Conservation (phyloP, 2,329 filamentous ascomycete genomes). For the Trichoderma harzianum region DNA sequence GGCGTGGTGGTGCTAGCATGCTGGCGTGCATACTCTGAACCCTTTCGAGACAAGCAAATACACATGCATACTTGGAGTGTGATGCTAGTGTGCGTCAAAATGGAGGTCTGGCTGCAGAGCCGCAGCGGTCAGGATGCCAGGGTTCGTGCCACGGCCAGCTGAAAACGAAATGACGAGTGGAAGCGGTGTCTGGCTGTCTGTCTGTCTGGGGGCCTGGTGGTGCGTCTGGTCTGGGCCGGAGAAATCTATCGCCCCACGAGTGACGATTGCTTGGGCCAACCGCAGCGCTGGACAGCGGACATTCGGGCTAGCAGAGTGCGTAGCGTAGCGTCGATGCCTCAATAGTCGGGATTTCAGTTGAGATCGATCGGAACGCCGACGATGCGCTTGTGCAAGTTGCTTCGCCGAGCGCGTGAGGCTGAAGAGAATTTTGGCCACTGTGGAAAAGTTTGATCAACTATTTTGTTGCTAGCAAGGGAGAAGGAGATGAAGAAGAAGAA, state of each 20-base stretch:
- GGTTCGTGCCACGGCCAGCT: slow-evolving; percentile 11
- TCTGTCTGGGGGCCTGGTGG: not conserved
- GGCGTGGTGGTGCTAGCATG: not conserved
- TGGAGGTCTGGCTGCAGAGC: not conserved
- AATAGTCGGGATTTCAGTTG: slow-evolving; percentile 1
- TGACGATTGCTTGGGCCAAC: not conserved
- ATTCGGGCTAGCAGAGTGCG: not conserved
- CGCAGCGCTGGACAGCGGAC: not conserved
- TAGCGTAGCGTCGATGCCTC: slow-evolving; percentile 6
- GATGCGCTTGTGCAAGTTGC: slow-evolving; percentile 13
- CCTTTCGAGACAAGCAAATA: not conserved
- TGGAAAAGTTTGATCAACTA: not conserved
- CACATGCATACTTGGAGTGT: not conserved
- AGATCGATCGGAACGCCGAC: slow-evolving; percentile 6
- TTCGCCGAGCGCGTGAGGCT: slow-evolving; percentile 10
- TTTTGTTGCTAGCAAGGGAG: not conserved
- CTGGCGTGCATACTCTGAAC: not conserved
- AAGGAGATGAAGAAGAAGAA: not conserved
- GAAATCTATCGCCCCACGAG: slow-evolving; percentile 7
- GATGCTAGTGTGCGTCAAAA: not conserved
- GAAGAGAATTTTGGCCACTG: not conserved
- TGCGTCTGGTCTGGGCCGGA: not conserved
- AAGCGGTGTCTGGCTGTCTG: not conserved
- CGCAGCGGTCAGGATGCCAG: slow-evolving; percentile 6
- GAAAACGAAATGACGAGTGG: slow-evolving; percentile 10